Base-by-base conservation (phyloP, 1,284 basidiomycete genomes). In the Cryptococcus floricola region DNA sequence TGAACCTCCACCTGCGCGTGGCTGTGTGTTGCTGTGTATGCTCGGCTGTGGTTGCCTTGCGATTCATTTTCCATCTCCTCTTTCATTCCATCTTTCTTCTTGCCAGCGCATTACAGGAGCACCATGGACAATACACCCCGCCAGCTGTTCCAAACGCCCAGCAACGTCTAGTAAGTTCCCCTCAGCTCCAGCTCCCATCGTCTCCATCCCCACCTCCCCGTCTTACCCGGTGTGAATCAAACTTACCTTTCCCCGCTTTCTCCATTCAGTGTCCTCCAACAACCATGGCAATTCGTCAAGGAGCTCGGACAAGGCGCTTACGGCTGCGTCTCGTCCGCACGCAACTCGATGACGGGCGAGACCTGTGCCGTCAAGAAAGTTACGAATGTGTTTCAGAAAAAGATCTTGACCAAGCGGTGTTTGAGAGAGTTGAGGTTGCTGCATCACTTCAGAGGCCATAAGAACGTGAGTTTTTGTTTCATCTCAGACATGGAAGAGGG, bases 361-460 rank as follows among this genome's bases (percentile, higher is more conserved):
- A 89, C 89, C 28, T 89, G 91, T 66, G 94, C 93, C 13, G 68
- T 68, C 18, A 70, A 72, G 48, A 70, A 81, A 76, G 95, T 97
- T 73, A 96, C 93, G 55, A 96, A 95, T 73, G 93, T 97, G 71
- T 95, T 95, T 76, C 93, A 89, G 52, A 97, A 97, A 83, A 77
- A 76, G 71, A 97, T 96, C 74, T 79, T 97, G 65, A 96, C 94
- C 50, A 97, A 97, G 78, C 83, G 94, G 75, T 96, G 93, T 72
- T 78, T 97, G 71, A 81, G 93, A 54, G 93, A 97, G 78, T 90
- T 97, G 77, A 90, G 89, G 86, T 80, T 97, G 38, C 78, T 97
- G 37, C 92, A 95, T 78, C 94, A 97, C 77, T 97, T 97, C 80
- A 83, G 93, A 64, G 92, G 93, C 9, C 93, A 97, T 80, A 97